Conservation (phyloP, 2,329 filamentous ascomycete species). For the Aschersonia sp. region DNA sequence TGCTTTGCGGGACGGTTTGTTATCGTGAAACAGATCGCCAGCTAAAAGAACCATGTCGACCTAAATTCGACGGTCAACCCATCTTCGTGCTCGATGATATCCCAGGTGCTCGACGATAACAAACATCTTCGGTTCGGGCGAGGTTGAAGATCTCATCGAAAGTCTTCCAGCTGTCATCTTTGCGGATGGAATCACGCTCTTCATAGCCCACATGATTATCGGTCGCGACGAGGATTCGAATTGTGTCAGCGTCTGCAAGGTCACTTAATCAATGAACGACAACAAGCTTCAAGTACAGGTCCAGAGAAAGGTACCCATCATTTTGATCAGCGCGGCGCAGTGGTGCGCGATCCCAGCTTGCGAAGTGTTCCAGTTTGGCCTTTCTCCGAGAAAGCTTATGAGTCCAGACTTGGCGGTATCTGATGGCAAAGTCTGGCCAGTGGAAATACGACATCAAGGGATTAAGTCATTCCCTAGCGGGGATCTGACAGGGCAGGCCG, state of each 20-base stretch:
- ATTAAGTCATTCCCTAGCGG: no score
- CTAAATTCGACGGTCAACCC: constrained; percentile 16
- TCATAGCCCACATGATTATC: constrained; percentile 98
- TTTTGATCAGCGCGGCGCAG: no score
- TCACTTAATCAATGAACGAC: no score
- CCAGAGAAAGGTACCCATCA: no score
- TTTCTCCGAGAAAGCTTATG: no score
- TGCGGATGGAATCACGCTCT: constrained; percentile 85
- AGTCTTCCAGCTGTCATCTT: constrained; percentile 90
- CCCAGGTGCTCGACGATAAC: constrained; percentile 3
- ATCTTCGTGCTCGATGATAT: no score
- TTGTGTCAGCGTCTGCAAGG: constrained; percentile 55
- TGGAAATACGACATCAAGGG: no score
- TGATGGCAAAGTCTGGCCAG: no score
- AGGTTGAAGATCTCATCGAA: constrained; percentile 93
- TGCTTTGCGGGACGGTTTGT: constrained; percentile 88
- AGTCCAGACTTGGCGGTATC: no score
- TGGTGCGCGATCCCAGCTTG: no score
- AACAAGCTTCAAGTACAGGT: no score
- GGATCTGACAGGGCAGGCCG: not conserved
- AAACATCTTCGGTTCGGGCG: constrained; percentile 67
- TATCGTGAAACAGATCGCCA: constrained; percentile 94
- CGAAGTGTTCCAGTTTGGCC: no score
- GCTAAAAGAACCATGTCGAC: constrained; percentile 94
- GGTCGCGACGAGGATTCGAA: constrained; percentile 85